A percentile compares a stretch with the other conserved stretches of the same genome.
These are phyloP conservation scores for Hypomyces perniciosus DNA, from an alignment of 2,329 filamentous ascomycete genomes.

Conservation along the genomic window DNA sequence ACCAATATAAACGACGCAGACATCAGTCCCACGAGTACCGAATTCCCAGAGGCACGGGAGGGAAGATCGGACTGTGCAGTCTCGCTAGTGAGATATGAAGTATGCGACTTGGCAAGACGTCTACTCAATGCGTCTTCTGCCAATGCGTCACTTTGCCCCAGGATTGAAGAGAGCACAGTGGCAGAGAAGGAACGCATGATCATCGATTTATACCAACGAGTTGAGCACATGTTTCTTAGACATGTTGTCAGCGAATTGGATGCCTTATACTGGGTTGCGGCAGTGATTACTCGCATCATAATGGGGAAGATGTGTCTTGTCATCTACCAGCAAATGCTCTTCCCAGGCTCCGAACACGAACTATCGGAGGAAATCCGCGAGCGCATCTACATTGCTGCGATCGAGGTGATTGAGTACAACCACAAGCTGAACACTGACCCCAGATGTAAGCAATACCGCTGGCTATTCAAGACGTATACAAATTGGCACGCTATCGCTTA, in stretches of 20 bases:
- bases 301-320: conserved; percentile 74
- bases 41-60: conserved; percentile 40
- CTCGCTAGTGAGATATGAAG: conserved; percentile 45
- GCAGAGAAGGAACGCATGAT: conserved; percentile 40
- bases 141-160: conserved; percentile 26
- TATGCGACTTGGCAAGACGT: conserved; percentile 35
- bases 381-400: conserved; percentile 63
- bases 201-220: conserved; percentile 45
- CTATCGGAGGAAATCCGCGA: conserved; percentile 59
- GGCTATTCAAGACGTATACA: conserved; percentile 46
- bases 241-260: conserved; percentile 44
- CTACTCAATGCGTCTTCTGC: conserved; percentile 30
- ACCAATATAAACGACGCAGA: conserved; percentile 46
- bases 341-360: conserved; percentile 48
- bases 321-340: conserved; percentile 67
- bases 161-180: conserved; percentile 23
- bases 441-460: conserved; percentile 40
- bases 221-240: conserved; percentile 49
- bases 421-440: conserved; percentile 58
- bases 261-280: conserved; percentile 61
- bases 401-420: conserved; percentile 68
- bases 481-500: conserved; percentile 48
- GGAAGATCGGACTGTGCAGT: conserved; percentile 49
- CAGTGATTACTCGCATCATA: conserved; percentile 63
- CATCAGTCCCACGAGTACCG: conserved; percentile 40